Base-by-base conservation (phyloP, 148 eudicot genomes). In the Beta vulgaris region DNA sequence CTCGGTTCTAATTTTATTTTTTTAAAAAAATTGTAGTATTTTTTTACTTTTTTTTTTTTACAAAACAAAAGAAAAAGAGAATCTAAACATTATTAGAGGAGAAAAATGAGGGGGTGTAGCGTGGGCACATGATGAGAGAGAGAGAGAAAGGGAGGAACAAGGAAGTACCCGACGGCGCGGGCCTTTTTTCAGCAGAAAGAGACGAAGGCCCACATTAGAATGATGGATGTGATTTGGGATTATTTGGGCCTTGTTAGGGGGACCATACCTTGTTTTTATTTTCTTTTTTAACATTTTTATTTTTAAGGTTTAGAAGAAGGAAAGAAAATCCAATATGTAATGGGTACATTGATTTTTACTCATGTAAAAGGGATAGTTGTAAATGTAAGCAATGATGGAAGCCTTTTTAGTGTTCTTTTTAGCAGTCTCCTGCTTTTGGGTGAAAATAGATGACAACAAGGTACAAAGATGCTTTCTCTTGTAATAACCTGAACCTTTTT, bases 1-100 rank as follows among this genome's bases (percentile, higher is more conserved):
- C 98, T 29, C 84, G 98, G 60, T 93, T 93, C 79, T 93, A 48
- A 81, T 23, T 69, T 53, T 59, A 7, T 18, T 69, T 69, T 3
- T 48, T 37, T 8, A 31, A 15, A 71, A 4, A 32, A 16, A n/a
- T n/a, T n/a, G 12, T 25, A 19, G 16, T 34, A 26, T 54, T 35
- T 28, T 13, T 16, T 28, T 31, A 6, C 19, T 72, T 23, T 23
- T 63, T 35, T 7, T 31, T 13, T 63, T 18, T 21, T 26, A 19
- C 44, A 16, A 2, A 31, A 15, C 2, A 65, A 54, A 2, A n/a
- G 4, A 9, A 61, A 15, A 58, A 43, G 21, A 0, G 0, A 14
- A 8, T 18, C 25, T 28, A 43, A 32, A 60, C 9, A 44, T 6
- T 29, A 55, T 7, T 16, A 14, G 12, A 44, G 10, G 10, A 46